Evolutionary conservation across 2,329 filamentous ascomycete genomes (phyloP).

Genomic region (Cyphellophora europaea): DNA sequence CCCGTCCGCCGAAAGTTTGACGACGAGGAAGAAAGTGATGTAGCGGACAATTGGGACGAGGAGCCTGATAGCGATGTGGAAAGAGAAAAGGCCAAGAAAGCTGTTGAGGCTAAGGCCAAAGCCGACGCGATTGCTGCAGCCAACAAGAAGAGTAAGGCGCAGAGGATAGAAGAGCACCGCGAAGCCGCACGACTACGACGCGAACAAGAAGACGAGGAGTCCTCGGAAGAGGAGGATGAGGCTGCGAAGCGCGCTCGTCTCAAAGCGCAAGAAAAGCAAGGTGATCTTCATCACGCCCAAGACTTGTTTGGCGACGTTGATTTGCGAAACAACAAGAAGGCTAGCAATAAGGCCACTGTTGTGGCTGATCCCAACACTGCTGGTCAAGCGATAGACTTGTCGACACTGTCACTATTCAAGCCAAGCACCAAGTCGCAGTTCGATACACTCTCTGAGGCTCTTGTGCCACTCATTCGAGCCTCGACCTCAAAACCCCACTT

Average conservation of each 20-base stretch:
- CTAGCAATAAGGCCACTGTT: conserved; percentile 56
- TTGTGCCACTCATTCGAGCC: conserved; percentile 66
- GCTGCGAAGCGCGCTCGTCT: conserved; percentile 65
- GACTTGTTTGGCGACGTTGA: conserved; percentile 76
- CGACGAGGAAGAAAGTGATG: conserved; percentile 77
- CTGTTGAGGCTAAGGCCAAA: conserved; percentile 75
- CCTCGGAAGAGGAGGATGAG: conserved; percentile 62
- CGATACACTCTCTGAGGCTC: conserved; percentile 62
- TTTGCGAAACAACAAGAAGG: conserved; percentile 59
- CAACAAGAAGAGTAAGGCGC: conserved; percentile 79
- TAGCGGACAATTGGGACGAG: conserved; percentile 93
- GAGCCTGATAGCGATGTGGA: conserved; percentile 95
- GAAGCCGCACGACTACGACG: conserved; percentile 44
- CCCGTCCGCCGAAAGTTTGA: conserved; percentile 64
- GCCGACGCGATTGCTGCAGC: conserved; percentile 80
- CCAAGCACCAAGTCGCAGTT: conserved; percentile 83
- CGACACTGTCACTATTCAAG: conserved; percentile 74
- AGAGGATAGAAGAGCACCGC: conserved; percentile 75
- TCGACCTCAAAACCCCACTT: conserved; percentile 88
- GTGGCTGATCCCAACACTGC: conserved; percentile 65
- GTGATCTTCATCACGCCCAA: conserved; percentile 80
- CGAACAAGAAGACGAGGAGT: conserved; percentile 47
- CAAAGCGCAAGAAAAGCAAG: conserved; percentile 70
- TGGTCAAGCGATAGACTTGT: conserved; percentile 70
- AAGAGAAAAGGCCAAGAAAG: conserved; percentile 87